Percentiles rank a stretch among this genome's conserved stretches.
phyloP scores from a whole-genome alignment of 768 basidiomycete genomes.

The Fibroporia radiculosa region DNA sequence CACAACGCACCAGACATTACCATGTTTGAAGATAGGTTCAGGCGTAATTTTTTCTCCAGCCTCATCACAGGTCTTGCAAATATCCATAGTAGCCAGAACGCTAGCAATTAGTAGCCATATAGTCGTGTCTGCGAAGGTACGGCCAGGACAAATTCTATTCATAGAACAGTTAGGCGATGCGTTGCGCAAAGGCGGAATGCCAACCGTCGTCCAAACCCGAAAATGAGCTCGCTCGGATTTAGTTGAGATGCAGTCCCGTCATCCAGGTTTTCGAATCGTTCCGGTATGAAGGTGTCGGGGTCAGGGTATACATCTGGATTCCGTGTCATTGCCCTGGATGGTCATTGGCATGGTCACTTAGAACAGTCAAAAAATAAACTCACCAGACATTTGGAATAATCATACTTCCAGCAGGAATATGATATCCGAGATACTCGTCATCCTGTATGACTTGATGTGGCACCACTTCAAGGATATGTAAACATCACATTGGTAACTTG shows the following conservation, averaged over 20 bases:
- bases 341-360: background rate
- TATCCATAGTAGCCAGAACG: constrained; percentile 37
- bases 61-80: constrained; percentile 33
- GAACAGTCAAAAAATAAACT: background rate
- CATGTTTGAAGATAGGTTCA: constrained; percentile 28
- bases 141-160: constrained; percentile 43
- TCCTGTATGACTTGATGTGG: constrained; percentile 14
- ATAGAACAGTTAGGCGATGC: background rate
- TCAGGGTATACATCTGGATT: constrained; percentile 14
- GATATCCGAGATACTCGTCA: constrained; percentile 18
- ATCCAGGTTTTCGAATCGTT: constrained; percentile 10
- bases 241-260: background rate
- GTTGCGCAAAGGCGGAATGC: background rate
- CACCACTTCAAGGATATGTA: constrained; percentile 10
- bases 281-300: constrained; percentile 15
- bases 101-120: constrained; percentile 38
- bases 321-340: constrained; percentile 13
- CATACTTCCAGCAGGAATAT: constrained; percentile 10
- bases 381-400: constrained; percentile 19
- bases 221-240: constrained; percentile 2
- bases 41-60: constrained; percentile 31
- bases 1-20: constrained; percentile 35
- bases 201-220: constrained; percentile 13
- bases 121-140: constrained; percentile 39
- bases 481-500: background rate